A percentile compares a stretch with the other conserved stretches of the same genome.
Evolutionary conservation across 2,329 filamentous ascomycete genomes (phyloP).

Genomic region (Botrytis squamosa): DNA sequence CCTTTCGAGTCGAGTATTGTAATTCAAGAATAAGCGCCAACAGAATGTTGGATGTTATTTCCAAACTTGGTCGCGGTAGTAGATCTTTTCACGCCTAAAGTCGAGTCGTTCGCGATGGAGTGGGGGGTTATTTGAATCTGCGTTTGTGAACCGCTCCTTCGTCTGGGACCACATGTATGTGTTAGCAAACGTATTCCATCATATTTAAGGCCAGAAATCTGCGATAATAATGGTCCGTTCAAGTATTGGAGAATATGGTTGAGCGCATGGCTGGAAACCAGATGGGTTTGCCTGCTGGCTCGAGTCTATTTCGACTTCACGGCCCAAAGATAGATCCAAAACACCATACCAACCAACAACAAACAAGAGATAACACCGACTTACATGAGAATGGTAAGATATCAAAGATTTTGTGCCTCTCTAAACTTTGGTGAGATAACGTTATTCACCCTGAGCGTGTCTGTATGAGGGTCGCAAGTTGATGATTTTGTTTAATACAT

Average conservation of each 20-base stretch:
- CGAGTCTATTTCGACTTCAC: constrained; percentile 16
- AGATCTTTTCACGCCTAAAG: not conserved
- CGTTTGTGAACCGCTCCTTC: constrained; percentile 1
- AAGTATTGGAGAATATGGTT: not conserved
- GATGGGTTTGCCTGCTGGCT: not conserved
- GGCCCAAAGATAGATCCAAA: constrained; percentile 8
- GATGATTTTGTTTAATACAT: constrained; percentile 1
- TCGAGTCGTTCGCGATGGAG: not conserved
- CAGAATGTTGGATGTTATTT: not conserved
- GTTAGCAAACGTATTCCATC: constrained; percentile 1
- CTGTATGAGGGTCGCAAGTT: not conserved
- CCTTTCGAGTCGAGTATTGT: not conserved
- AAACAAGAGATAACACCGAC: not conserved
- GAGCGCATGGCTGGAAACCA: constrained; percentile 12
- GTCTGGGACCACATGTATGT: constrained; percentile 9
- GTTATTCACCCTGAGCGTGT: not conserved
- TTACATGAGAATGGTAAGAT: not conserved
- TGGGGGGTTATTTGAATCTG: not conserved
- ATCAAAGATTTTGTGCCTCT: not conserved
- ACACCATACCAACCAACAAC: constrained; percentile 8
- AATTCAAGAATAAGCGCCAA: constrained; percentile 16
- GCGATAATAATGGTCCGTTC: not conserved
- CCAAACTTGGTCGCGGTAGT: not conserved
- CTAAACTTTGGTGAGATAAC: not conserved
- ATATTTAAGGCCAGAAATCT: not conserved